Conservation (phyloP, 2,329 filamentous ascomycete species). For the Magnaporthales sp. region DNA sequence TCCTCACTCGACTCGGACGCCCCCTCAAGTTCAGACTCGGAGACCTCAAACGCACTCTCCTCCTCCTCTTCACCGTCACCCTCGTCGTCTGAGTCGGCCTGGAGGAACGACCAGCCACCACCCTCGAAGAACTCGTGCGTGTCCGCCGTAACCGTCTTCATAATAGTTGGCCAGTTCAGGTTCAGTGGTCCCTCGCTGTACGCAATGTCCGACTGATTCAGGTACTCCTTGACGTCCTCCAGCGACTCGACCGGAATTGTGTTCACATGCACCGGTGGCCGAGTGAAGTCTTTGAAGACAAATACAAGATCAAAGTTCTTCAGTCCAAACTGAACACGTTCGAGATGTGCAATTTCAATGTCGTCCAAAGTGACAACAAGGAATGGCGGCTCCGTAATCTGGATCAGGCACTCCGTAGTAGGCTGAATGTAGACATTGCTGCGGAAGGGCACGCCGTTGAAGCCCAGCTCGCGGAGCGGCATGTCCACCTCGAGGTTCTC, state of each 20-base stretch:
- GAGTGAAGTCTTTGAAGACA: slow-evolving; percentile 93
- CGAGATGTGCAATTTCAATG: slow-evolving; percentile 91
- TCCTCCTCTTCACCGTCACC: slow-evolving; percentile 69
- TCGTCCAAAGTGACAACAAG: slow-evolving; percentile 92
- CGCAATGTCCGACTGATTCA: slow-evolving; percentile 91
- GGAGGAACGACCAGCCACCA: slow-evolving; percentile 90
- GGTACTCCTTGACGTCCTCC: slow-evolving; percentile 94
- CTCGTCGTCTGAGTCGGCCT: slow-evolving; percentile 80
- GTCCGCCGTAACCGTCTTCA: slow-evolving; percentile 95
- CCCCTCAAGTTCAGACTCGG: slow-evolving; percentile 77
- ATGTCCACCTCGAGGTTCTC: slow-evolving; percentile 92
- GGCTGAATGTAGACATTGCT: slow-evolving; percentile 95
- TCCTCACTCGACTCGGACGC: slow-evolving; percentile 70
- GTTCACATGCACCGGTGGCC: slow-evolving; percentile 89
- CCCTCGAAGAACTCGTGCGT: slow-evolving; percentile 93
- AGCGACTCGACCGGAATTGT: slow-evolving; percentile 94
- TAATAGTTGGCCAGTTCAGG: slow-evolving; percentile 97
- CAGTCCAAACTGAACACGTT: slow-evolving; percentile 91
- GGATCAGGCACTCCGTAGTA: slow-evolving; percentile 92
- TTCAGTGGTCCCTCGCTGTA: slow-evolving; percentile 93
- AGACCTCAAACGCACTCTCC: slow-evolving; percentile 87
- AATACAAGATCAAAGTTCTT: slow-evolving; percentile 99
- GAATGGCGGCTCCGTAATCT: slow-evolving; percentile 94
- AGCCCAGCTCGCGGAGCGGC: slow-evolving; percentile 91
- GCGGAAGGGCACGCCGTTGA: slow-evolving; percentile 91